Evolutionary conservation across 2,329 filamentous ascomycete genomes (phyloP), one percentile per base, ranked within the genome.

Genomic region (Colletotrichum neosansevieriae): DNA sequence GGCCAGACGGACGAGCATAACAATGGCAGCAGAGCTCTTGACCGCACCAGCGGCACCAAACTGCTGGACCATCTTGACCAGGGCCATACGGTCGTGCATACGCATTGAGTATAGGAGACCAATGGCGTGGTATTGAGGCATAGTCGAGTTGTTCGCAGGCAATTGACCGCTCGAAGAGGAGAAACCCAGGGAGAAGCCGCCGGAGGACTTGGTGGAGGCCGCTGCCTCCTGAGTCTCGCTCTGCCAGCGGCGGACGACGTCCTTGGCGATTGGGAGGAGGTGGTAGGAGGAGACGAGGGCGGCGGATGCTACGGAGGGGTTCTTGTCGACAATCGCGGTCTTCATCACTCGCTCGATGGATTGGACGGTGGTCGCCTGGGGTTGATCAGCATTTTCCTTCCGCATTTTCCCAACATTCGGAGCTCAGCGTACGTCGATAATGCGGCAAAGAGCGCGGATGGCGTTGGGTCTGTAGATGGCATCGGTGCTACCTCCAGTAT

Each of bases 41-140:
- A 98, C 91, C 11, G 94, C 94, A 67, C 96, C 96, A 15, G 94
- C 89, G 60, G 91, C 91, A 59, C 94, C 94, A 78, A 98, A 98
- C 80, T 99, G 96, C 83, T 99, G 96, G n/a, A 99, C 95, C 96
- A 99, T 98, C 88, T 99, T 99, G 70, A 98, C 95, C 74, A 99
- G 83, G 21, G 96, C 94, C 96, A 99, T 99, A 75, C 96, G 90
- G 80, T 99, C 96, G 79, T 98, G 94, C 75, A 92, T 92, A 76
- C 96, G 92, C 94, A 98, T 98, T 82, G 98, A 95, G 80, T 98
- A 99, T 50, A 99, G 83, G 62, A 99, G 88, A 71, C 96, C 96
- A 83, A 99, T 97, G 71, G 96, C 96, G 80, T 99, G 96, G 81
- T 99, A 99, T 80, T 99, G 96, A 66, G 94, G 92, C 94, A 98